Conservation (phyloP, 2,329 filamentous ascomycete species). For the Phaeosphaeria sp. region DNA sequence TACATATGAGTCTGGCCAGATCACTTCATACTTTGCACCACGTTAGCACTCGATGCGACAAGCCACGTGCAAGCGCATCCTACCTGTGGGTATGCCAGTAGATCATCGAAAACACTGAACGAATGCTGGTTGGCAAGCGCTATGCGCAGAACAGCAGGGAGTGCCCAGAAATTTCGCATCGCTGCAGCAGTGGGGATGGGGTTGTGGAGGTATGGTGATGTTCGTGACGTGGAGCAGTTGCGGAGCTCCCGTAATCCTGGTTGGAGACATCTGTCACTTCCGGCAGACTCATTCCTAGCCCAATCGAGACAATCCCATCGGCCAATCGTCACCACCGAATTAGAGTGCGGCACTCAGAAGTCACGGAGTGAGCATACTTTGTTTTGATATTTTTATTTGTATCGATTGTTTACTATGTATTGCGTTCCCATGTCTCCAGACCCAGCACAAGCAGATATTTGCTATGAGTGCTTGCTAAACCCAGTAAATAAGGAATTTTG, state of each 20-base stretch:
- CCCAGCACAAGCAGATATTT: neutral
- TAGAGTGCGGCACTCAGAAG: neutral
- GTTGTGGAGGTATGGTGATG: constrained; percentile 3
- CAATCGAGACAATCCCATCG: constrained; percentile 2
- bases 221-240: constrained; percentile 14
- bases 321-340: neutral
- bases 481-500: neutral
- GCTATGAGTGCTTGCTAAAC: neutral
- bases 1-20: constrained; percentile 76
- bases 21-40: constrained; percentile 72
- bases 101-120: constrained; percentile 88
- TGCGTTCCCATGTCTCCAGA: neutral
- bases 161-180: constrained; percentile 56
- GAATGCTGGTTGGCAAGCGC: constrained; percentile 61
- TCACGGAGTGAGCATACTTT: neutral
- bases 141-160: constrained; percentile 55
- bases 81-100: constrained; percentile 87
- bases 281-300: constrained; percentile 8
- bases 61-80: constrained; percentile 26
- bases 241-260: constrained; percentile 18
- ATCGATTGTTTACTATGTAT: neutral
- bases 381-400: neutral
- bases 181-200: constrained; percentile 19
- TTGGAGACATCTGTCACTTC: constrained; percentile 44
- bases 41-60: neutral